Base-by-base conservation (phyloP, 192 early-diverging fungal genomes). In the Phlyctochytrium planicorne region DNA sequence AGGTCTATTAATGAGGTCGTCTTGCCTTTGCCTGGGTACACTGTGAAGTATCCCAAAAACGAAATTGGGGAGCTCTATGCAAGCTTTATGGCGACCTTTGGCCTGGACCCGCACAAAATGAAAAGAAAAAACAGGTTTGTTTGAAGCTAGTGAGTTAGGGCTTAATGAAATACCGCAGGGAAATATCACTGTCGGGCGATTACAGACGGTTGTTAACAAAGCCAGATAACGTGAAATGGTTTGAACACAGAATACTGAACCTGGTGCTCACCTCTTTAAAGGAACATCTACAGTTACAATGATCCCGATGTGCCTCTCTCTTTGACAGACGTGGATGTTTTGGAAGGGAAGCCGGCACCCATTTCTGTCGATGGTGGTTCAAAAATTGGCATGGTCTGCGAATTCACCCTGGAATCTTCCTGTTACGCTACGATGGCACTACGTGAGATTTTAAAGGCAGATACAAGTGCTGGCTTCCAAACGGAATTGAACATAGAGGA, bases 371-470 rank as follows among this genome's bases (percentile, higher is more conserved):
- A 1, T 53, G 73, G 86, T 82, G 36, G 95, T 95, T 29, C 69
- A 86, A 60, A 80, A 84, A 14, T 36, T 91, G 27, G 97, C 91
- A 6, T 65, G 96, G 78, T 89, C 47, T 70, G 95, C 17, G 78
- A 86, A 32, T 87, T 99, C 66, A 91, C 90, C 23, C 79, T 99
- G 56, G 77, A 74, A 31, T 82, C 92, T 1, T 93, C 92, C 40
- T 85, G 90, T 34, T 99, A 99, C 73, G 97, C 97, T 1, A 99
- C 97, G 0, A 97, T 99, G 95, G 88, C 90, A n/a, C 75, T 99
- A 62, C 84, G 96, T 23, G 97, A 99, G 74, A 75, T 97, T 25
- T 89, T 89, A 72, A 81, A 78, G 66, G 68, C 70, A n/a, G 76
- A 71, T 29, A 83, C 82, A 0, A 57, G 76, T 10, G 50, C 73